Conservation (phyloP, 1,284 basidiomycete genomes). For the Austropuccinia psidii region DNA sequence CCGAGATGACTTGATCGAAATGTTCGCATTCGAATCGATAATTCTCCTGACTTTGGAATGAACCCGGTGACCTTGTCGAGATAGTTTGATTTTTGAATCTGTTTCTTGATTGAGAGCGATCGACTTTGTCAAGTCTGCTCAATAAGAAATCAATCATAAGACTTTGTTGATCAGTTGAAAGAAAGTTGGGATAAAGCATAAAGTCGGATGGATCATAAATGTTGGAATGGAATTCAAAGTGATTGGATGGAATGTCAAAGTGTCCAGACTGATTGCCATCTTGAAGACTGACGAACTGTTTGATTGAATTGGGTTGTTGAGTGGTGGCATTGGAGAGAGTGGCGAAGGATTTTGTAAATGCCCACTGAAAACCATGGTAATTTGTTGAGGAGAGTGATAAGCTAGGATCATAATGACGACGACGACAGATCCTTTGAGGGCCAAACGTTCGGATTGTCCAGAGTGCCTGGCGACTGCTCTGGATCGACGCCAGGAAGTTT, state of each 20-base stretch:
- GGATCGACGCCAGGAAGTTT: no score
- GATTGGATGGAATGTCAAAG: background rate
- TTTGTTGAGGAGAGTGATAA: no score
- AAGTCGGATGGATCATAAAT: slow-evolving; percentile 7
- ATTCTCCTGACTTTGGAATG: background rate
- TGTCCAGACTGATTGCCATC: background rate
- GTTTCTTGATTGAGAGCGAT: background rate
- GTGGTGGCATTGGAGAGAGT: no score
- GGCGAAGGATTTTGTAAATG: no score
- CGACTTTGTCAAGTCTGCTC: background rate
- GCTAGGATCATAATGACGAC: no score
- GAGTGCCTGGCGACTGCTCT: no score
- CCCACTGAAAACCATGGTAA: no score
- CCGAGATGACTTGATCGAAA: slow-evolving; percentile 27
- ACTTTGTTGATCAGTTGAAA: slow-evolving; percentile 4
- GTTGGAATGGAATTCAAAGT: background rate
- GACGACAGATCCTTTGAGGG: no score
- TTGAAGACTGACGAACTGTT: background rate
- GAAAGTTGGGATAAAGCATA: background rate
- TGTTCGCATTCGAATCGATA: slow-evolving; percentile 24
- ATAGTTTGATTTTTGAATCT: background rate
- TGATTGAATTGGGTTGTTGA: no score
- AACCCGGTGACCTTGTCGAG: no score
- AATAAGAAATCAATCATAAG: slow-evolving; percentile 3
- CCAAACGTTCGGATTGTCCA: no score